Conservation (phyloP, 2,329 filamentous ascomycete genomes). For the Aspergillus thermomutatus region DNA sequence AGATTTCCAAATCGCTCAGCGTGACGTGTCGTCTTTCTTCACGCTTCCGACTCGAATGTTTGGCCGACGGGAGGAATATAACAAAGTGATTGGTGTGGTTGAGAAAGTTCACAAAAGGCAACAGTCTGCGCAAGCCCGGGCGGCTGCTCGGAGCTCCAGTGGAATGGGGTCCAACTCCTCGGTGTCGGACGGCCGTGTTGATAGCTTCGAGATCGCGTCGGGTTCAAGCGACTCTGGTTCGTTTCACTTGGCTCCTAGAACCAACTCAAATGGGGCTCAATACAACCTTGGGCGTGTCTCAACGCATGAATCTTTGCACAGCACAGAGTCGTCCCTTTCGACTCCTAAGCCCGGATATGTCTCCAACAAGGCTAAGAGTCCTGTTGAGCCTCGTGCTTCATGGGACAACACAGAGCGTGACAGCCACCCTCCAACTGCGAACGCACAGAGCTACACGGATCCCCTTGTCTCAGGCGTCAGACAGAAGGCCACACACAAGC, state of each 20-base stretch:
- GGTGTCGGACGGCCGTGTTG: conserved; percentile 49
- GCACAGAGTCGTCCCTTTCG: conserved; percentile 32
- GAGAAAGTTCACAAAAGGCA: conserved; percentile 71
- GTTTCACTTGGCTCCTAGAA: conserved; percentile 36
- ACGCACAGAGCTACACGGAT: conserved; percentile 31
- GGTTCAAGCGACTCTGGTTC: conserved; percentile 55
- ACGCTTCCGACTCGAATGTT: conserved; percentile 79
- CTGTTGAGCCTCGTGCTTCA: conserved; percentile 36
- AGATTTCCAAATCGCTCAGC: conserved; percentile 73
- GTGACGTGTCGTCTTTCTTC: conserved; percentile 89
- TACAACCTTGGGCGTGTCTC: conserved; percentile 27
- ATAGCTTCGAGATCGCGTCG: conserved; percentile 49
- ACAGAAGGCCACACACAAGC: conserved; percentile 45
- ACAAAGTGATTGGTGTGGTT: conserved; percentile 69
- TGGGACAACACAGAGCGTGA: conserved; percentile 38
- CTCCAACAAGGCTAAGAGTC: conserved; percentile 32
- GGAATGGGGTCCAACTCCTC: conserved; percentile 53
- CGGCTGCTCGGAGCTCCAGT: conserved; percentile 33
- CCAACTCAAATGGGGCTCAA: conserved; percentile 34
- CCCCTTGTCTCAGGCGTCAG: conserved; percentile 29
- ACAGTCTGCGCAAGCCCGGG: conserved; percentile 32
- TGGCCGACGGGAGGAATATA: conserved; percentile 69
- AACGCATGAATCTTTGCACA: conserved; percentile 35
- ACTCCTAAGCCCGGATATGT: conserved; percentile 26
- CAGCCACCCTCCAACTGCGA: conserved; percentile 31